Evolutionary conservation across 192 early-diverging fungal genomes (phyloP), one percentile per base, ranked within the genome.

Genomic region (Linnemannia hyalina): DNA sequence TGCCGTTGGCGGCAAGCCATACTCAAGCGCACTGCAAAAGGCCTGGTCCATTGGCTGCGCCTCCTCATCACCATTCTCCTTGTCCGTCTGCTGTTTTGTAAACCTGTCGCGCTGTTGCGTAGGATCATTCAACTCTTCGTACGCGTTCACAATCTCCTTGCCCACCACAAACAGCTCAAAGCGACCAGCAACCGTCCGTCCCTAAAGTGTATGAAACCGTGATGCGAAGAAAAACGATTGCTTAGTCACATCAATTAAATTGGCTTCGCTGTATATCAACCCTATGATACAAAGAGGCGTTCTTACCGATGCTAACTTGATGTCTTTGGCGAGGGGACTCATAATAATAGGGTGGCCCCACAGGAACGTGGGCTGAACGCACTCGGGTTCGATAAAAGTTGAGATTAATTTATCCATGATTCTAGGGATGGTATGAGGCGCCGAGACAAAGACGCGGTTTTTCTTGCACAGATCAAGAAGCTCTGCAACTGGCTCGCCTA

Each of bases 111-210:
- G 91, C 75, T 97, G 97, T 68, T 96, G 93, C 18, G 87, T 65
- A 9, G 97, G 97, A 74, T 97, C 95, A 77, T 98, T 98, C 82
- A 98, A 91, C 82, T 98, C 97, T 82, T 93, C 95, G 80, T 98
- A 98, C 0, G 95, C 95, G 80, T 98, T 98, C 40, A 95, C 93
- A 54, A 96, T 88, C 81, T 98, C 97, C 60, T 93, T 93, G 46
- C 90, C 90, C 5, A 88, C 92, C 65, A 96, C 92, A 91, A 96
- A 96, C 42, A 97, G 88, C 86, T 98, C 97, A 74, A 97, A 96
- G 20, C 97, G 90, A 9, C 91, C 94, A 3, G 95, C 89, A 15
- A 92, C 89, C 10, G 63, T 73, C 44, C 87, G 84, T 55, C 86
- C 86, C 75, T 88, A 75, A 38, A 7, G 52, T 11, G 20, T 40